Evolutionary conservation across 306 rosid genomes (phyloP).

Genomic region (Castanospermum australe): DNA sequence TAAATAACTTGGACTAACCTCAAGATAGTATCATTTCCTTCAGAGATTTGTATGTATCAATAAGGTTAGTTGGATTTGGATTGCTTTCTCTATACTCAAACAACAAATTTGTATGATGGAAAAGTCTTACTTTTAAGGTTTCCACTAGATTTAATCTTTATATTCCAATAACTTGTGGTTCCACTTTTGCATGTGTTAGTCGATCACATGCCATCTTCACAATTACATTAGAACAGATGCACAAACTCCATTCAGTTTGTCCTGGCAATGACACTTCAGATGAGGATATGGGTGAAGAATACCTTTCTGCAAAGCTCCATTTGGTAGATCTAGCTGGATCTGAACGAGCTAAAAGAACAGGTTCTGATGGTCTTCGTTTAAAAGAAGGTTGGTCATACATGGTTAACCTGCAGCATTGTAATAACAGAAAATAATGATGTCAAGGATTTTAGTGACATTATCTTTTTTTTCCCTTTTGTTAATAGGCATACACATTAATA

Average conservation of each 20-base stretch:
- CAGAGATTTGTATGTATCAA: constrained; percentile 7
- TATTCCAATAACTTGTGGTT: constrained; percentile 33
- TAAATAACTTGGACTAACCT: neutral
- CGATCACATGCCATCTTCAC: constrained; percentile 96
- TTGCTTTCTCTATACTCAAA: constrained; percentile 16
- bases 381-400: constrained; percentile 60
- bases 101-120: constrained; percentile 21
- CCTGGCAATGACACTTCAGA: constrained; percentile 56
- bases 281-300: constrained; percentile 85
- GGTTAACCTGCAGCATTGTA: neutral
- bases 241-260: constrained; percentile 57
- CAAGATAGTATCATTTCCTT: constrained; percentile 7
- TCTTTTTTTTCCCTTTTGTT: constrained; percentile 8
- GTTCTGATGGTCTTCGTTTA: constrained; percentile 75
- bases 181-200: constrained; percentile 45
- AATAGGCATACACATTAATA: constrained; percentile 82
- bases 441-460: constrained; percentile 1
- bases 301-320: constrained; percentile 82
- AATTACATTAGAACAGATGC: constrained; percentile 81
- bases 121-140: constrained; percentile 10
- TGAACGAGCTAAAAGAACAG: constrained; percentile 86
- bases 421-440: constrained; percentile 4
- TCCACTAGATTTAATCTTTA: constrained; percentile 13
- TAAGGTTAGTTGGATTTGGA: constrained; percentile 1
- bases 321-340: constrained; percentile 94